Evolutionary conservation across 164 flowering plant species (phyloP).

Genomic region (Euptelea pleiosperma): DNA sequence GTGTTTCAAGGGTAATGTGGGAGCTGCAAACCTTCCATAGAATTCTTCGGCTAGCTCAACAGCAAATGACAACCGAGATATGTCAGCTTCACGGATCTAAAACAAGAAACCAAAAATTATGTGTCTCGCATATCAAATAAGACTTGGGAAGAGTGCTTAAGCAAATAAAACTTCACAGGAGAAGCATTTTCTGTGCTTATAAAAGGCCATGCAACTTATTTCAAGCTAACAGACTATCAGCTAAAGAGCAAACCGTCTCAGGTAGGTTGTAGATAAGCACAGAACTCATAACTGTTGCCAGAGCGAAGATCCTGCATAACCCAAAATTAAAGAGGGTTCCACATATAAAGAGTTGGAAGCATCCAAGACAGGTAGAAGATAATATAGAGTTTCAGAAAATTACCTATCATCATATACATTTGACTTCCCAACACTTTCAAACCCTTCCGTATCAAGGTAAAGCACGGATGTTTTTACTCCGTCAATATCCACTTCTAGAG

Average conservation of each 20-base stretch:
- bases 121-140: not conserved
- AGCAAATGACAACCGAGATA: constrained; percentile 95
- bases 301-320: constrained; percentile 81
- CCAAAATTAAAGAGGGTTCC: constrained; percentile 1
- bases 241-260: constrained; percentile 75
- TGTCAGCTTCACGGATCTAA: constrained; percentile 98
- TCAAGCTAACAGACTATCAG: not conserved
- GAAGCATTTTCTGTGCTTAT: not conserved
- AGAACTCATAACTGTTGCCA: constrained; percentile 96
- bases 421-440: constrained; percentile 99
- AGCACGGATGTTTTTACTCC: constrained; percentile 87
- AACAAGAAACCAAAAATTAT: constrained; percentile 11
- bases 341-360: not conserved
- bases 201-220: constrained; percentile 3
- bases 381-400: constrained; percentile 14
- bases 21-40: constrained; percentile 74
- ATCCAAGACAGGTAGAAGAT: constrained; percentile 2
- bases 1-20: not conserved
- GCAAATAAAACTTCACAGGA: not conserved
- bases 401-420: constrained; percentile 99
- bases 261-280: constrained; percentile 95
- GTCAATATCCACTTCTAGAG: constrained; percentile 64
- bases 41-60: constrained; percentile 99
- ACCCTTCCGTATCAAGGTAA: constrained; percentile 98
- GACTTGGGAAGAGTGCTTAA: constrained; percentile 1